Base-by-base conservation (phyloP, 148 eudicot genomes). In the Rhododendron henanense region DNA sequence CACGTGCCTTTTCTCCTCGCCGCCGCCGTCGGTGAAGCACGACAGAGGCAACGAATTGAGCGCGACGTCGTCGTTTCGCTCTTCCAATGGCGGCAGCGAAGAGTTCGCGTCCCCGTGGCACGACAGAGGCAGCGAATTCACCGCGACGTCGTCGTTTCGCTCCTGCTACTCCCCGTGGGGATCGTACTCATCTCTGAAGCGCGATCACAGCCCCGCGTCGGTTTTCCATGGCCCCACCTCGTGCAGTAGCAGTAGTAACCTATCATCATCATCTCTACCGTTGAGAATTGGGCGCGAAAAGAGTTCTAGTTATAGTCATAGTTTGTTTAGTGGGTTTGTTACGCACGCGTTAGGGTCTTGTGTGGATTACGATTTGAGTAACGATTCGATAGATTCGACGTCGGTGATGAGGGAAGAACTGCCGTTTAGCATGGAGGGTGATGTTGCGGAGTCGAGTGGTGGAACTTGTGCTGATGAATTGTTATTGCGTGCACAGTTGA, bases 201-300 rank as follows among this genome's bases (percentile, higher is more conserved):
- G 92, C 21, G 96, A 94, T 88, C 95, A 90, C 85, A 95, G 98
- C 83, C 99, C 99, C 1, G 95, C 93, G 1, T 97, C 99, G 84
- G 98, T 95, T 84, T 84, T 96, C 10, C 93, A 93, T 59, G 96
- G 90, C 21, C 92, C 95, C 15, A 88, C 89, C 84, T 93, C 93
- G 79, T 85, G 90, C 25, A 86, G 91, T 55, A 86, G 83, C 74
- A 88, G 88, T 65, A 84, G 88, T 1, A 85, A 87, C 3, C 67
- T 86, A 55, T 92, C 92, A 48, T 81, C 90, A 48, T 92, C 92
- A 44, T 89, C 92, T 79, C 90, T 92, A 11, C 91, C 93, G 13
- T 85, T 71, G 90, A 89, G 92, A 81, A 84, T 88, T 78, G 86
- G 78, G 35, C 79, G 87, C 45, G 88, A 87, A 51, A 87, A 50